A percentile compares a stretch with the other conserved stretches of the same genome.
Conservation (phyloP, 176 grass and related monocot species). For the Bonia amplexicaulis region DNA sequence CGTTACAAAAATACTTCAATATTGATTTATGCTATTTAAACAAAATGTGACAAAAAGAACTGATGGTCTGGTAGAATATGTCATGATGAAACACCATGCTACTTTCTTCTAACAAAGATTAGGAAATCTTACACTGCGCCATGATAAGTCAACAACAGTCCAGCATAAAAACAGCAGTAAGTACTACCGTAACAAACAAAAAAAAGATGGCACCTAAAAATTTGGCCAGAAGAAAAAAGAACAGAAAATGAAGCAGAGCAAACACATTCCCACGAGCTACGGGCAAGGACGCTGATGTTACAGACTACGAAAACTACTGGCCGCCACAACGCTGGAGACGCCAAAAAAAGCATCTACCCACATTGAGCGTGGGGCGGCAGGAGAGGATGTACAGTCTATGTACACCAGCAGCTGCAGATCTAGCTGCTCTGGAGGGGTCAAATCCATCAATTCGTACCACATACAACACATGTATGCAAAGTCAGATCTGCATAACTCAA, state of each 20-base stretch:
- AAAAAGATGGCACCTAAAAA: background rate
- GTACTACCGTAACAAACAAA: background rate
- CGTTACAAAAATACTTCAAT: background rate
- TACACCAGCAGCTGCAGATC: conserved; percentile 28
- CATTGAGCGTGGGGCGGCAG: background rate
- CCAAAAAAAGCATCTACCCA: conserved; percentile 5
- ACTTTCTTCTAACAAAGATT: background rate
- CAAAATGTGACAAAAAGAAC: background rate
- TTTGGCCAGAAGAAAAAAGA: background rate
- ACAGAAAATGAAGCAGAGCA: background rate
- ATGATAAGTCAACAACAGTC: background rate
- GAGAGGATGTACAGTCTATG: conserved; percentile 31
- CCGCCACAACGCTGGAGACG: background rate
- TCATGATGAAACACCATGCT: background rate
- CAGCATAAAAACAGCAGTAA: background rate
- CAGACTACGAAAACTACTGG: background rate
- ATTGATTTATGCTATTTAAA: background rate
- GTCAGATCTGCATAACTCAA: conserved; percentile 21
- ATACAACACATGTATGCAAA: conserved; percentile 27
- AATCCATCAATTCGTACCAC: conserved; percentile 11
- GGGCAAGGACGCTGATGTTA: background rate
- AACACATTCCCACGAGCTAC: conserved; percentile 4
- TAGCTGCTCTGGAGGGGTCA: conserved; percentile 18
- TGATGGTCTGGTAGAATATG: background rate
- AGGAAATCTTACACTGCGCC: background rate